Evolutionary conservation across 495 filamentous ascomycete species (phyloP).

Genomic region (Sphaerosporella brunnea): DNA sequence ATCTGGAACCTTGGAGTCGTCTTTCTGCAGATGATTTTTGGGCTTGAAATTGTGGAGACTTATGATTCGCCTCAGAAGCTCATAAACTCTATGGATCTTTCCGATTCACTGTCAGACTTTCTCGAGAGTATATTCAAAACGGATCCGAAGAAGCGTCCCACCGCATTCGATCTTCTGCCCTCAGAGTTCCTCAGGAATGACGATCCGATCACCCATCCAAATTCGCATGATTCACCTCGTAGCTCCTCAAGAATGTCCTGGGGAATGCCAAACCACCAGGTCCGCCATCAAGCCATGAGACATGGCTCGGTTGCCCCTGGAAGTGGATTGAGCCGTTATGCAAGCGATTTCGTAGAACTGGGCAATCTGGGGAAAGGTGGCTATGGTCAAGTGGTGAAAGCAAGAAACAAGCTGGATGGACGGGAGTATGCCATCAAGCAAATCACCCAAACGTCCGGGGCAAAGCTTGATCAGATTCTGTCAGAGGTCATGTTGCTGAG

Average conservation of each 20-base stretch:
- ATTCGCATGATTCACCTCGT: slow-evolving; percentile 17
- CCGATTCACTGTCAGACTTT: slow-evolving; percentile 58
- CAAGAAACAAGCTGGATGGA: slow-evolving; percentile 81
- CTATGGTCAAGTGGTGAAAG: slow-evolving; percentile 94
- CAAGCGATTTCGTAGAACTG: slow-evolving; percentile 74
- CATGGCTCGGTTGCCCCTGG: slow-evolving; percentile 35
- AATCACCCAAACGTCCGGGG: slow-evolving; percentile 63
- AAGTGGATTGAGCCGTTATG: slow-evolving; percentile 34
- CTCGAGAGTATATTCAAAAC: slow-evolving; percentile 63
- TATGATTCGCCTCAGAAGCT: slow-evolving; percentile 62
- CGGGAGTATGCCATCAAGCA: slow-evolving; percentile 94
- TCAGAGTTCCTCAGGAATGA: slow-evolving; percentile 65
- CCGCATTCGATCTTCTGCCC: slow-evolving; percentile 74
- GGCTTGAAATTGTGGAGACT: slow-evolving; percentile 51
- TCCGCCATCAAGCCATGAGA: slow-evolving; percentile 28
- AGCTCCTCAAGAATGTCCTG: slow-evolving; percentile 13
- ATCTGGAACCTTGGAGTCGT: slow-evolving; percentile 87
- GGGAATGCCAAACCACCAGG: slow-evolving; percentile 2
- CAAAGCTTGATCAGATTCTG: slow-evolving; percentile 65
- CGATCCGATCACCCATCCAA: slow-evolving; percentile 30
- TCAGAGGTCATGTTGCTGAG: slow-evolving; percentile 86
- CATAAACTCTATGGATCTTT: slow-evolving; percentile 45
- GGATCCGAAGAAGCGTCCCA: slow-evolving; percentile 66
- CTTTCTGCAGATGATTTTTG: slow-evolving; percentile 88
- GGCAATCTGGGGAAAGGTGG: slow-evolving; percentile 81